Percentiles rank a stretch among this genome's conserved stretches.
Evolutionary conservation across 306 rosid genomes (phyloP).

Genomic region (Ochetophila trinervis): DNA sequence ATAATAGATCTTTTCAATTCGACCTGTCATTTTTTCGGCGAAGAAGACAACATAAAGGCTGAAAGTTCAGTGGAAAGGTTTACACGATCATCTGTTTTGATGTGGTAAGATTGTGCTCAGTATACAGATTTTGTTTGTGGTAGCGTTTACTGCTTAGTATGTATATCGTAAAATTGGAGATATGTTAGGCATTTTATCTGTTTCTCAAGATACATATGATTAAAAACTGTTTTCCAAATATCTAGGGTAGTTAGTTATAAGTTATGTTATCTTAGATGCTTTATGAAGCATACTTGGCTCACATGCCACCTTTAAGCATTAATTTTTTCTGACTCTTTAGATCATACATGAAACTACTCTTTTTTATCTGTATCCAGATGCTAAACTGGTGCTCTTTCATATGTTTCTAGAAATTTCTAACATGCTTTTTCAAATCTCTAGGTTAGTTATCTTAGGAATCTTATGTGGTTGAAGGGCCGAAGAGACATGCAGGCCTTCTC

Average conservation of each 20-base stretch:
- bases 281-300: too few species aligned
- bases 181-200: slow-evolving; percentile 17
- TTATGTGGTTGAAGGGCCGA: too few species aligned
- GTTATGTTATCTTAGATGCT: too few species aligned
- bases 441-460: too few species aligned
- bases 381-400: too few species aligned
- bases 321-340: too few species aligned
- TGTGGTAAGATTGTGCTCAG: slow-evolving; percentile 58
- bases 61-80: slow-evolving; percentile 56
- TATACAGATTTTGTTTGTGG: slow-evolving; percentile 37
- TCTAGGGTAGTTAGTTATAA: not conserved
- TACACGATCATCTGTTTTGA: slow-evolving; percentile 45
- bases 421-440: too few species aligned
- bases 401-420: too few species aligned
- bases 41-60: slow-evolving; percentile 54
- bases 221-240: not conserved
- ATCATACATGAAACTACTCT: too few species aligned
- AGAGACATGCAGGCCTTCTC: too few species aligned
- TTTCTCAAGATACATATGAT: not conserved
- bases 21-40: slow-evolving; percentile 46
- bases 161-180: slow-evolving; percentile 18
- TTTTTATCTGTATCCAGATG: too few species aligned
- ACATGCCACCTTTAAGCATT: too few species aligned
- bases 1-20: slow-evolving; percentile 62
- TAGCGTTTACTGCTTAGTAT: slow-evolving; percentile 23